Base-by-base conservation (phyloP, 192 early-diverging fungal genomes). In the Geranomyces michiganensis region DNA sequence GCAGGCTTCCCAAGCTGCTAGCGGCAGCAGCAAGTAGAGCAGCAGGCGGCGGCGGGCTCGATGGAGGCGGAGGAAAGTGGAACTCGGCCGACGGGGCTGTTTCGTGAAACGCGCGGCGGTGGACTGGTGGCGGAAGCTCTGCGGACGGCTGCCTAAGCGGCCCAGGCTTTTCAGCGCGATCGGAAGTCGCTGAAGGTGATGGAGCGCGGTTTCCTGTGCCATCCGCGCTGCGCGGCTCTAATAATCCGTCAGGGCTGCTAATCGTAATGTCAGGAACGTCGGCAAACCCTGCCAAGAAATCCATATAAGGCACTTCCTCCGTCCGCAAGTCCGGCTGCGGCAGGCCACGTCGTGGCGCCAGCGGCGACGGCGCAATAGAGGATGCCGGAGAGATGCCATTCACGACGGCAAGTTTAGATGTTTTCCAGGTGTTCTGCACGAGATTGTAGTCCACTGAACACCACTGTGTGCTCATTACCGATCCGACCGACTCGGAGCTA, bases 401-500 rank as follows among this genome's bases (percentile, higher is more conserved):
- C 7, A 53, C 51, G 51, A 53, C 51, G 19, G 19, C 24, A 17
- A 53, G 51, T 53, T 26, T 53, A 53, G 51, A 53, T 17, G 51
- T 24, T 17, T 53, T 53, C 51, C 51, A 53, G 4, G 19, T 26
- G 51, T 53, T 26, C 51, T 53, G 51, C 51, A 53, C 15, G 19
- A 53, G 24, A 15, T 53, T 53, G 51, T 53, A 53, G 51, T 53
- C 51, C 51, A 53, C 51, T 17, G 51, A 53, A 53, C 51, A 53
- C 51, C 51, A 53, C 51, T 53, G 51, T 15, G 51, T 53, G 51
- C 51, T 53, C 51, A n/a, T n/a, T 6, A 53, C 51, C 15, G 51
- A 53, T 53, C 19, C 51, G 51, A 53, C 15, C 51, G 51, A 53
- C n/a, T 53, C 51, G 51, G 51, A 53, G 51, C 51, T 53, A 17